Evolutionary conservation across 2,329 filamentous ascomycete genomes (phyloP).

Genomic region (Diaporthe destruens): DNA sequence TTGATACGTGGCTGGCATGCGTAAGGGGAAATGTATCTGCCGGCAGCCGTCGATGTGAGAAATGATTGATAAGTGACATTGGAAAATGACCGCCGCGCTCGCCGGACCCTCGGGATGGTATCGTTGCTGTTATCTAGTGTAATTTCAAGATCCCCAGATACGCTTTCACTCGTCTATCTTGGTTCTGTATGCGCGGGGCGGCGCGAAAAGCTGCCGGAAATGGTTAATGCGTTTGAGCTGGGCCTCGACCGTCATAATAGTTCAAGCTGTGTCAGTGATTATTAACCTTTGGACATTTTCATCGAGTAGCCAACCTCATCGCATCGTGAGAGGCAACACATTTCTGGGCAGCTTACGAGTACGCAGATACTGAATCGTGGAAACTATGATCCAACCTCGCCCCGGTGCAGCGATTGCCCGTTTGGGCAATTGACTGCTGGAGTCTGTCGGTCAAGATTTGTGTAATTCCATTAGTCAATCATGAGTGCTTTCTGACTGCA

Average conservation of each 20-base stretch:
- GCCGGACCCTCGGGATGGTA: not conserved
- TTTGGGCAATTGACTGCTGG: not conserved
- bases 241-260: not conserved
- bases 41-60: too few relatives aligned
- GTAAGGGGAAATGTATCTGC: not conserved
- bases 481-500: not conserved
- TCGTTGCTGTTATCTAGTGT: not conserved
- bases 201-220: conserved; percentile 4
- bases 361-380: not conserved
- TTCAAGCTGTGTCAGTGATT: not conserved
- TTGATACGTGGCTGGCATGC: not conserved
- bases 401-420: not conserved
- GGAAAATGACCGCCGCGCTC: not conserved
- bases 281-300: not conserved
- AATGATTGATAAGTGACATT: not conserved
- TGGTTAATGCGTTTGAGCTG: not conserved
- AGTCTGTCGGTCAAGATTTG: not conserved
- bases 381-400: not conserved
- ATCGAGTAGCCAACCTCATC: not conserved
- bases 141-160: not conserved
- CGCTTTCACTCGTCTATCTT: not conserved
- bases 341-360: too few relatives aligned
- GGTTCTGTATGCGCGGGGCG: not conserved
- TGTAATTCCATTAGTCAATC: conserved; percentile 21
- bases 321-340: not conserved